Conservation (phyloP, 768 basidiomycete genomes). For the Xanthoconium stramineum region DNA sequence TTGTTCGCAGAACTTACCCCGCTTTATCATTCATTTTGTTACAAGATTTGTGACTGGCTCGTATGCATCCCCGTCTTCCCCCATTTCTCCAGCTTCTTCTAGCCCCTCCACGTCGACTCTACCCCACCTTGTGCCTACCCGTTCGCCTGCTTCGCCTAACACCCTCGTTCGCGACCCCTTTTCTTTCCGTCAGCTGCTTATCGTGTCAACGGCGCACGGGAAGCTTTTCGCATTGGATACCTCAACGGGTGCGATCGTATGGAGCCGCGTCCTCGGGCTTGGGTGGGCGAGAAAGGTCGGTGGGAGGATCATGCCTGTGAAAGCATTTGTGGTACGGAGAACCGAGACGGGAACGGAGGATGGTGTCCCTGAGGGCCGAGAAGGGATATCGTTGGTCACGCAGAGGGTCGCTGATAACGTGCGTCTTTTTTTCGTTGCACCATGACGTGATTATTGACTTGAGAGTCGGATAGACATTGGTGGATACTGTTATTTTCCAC, state of each 20-base stretch:
- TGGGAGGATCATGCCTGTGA: slow-evolving; percentile 54
- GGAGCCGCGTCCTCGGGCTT: slow-evolving; percentile 75
- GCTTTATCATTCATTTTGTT: slow-evolving; percentile 62
- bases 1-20: slow-evolving; percentile 59
- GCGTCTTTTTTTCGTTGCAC: slow-evolving; percentile 20
- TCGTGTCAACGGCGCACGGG: slow-evolving; percentile 66
- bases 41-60: slow-evolving; percentile 71
- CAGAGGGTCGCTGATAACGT: slow-evolving; percentile 65
- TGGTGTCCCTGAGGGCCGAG: slow-evolving; percentile 7
- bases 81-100: slow-evolving; percentile 24
- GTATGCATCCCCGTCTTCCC: slow-evolving; percentile 47
- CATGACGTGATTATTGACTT: slow-evolving; percentile 6
- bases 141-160: slow-evolving; percentile 32
- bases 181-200: slow-evolving; percentile 82
- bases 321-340: slow-evolving; percentile 50
- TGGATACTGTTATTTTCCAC: slow-evolving; percentile 75
- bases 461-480: slow-evolving; percentile 42
- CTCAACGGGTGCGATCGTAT: slow-evolving; percentile 69
- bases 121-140: slow-evolving; percentile 16
- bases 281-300: slow-evolving; percentile 63
- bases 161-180: slow-evolving; percentile 68
- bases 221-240: slow-evolving; percentile 84
- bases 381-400: slow-evolving; percentile 61
- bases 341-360: slow-evolving; percentile 24
- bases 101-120: slow-evolving; percentile 8